Base-by-base conservation (phyloP, 2,329 filamentous ascomycete genomes). In the Cladorrhinum sp. region DNA sequence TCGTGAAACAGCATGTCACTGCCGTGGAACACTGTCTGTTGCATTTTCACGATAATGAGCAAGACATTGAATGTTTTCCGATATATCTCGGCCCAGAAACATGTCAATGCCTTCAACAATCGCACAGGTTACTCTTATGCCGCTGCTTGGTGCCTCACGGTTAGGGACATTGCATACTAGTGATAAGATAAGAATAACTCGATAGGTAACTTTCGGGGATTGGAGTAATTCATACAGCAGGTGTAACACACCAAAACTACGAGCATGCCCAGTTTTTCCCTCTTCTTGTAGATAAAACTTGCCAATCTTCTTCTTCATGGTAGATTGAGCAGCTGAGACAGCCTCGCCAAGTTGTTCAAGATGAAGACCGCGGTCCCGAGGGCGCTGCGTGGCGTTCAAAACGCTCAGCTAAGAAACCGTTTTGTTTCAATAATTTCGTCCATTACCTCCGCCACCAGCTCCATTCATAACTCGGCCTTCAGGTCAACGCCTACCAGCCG, bases 341-440 rank as follows among this genome's bases (percentile, higher is more conserved):
- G 25, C 20, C 18, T 55, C 9, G 25, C 16, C 23, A 3, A 22
- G 48, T 32, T 50, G 24, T 50, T 12, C 53, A 66, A 58, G 20
- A 68, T 68, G 67, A 64, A 63, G 45, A 24, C 57, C 18, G 55
- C 57, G 22, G 56, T 60, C 53, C 58, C 58, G 50, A 59, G 60
- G 20, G 63, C 61, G 57, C 55, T 67, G 41, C 59, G 62, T 13
- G 59, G 56, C 57, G 57, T 57, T 29, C 61, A 63, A 50, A 24
- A 51, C 9, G 16, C 36, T 51, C 25, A 49, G 50, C 57, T 50
- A 45, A 48, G 57, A 18, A 50, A 23, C 22, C 49, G 48, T 18
- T 36, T 57, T 45, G 32, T 38, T 36, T 7, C 55, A 13, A 55
- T 29, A 58, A 36, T 27, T 59, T 41, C 20, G 10, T 8, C 50